Base-by-base conservation (phyloP, 768 basidiomycete genomes). In the Phanerochaete carnosa region DNA sequence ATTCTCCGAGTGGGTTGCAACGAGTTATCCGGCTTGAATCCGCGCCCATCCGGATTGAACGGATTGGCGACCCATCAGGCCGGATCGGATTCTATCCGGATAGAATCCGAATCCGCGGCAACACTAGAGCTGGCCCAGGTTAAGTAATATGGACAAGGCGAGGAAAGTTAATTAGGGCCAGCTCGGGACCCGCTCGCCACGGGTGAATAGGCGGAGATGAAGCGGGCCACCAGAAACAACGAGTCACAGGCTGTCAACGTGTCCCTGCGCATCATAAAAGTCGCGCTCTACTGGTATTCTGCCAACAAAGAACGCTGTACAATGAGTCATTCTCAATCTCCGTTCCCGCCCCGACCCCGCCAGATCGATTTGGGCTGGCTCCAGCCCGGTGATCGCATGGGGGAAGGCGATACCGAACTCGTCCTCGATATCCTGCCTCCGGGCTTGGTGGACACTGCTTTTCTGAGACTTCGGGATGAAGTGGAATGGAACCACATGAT, bases 401-500 rank as follows among this genome's bases (percentile, higher is more conserved):
- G 87, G 12, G 83, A 86, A 37, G 90, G 90, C 0, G 90, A 92
- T 66, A 85, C 84, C 1, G 79, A 74, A 58, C 77, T 92, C n/a
- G 73, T 86, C 7, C 73, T 77, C 5, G 76, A 85, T 63, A 61
- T 92, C 53, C 77, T 91, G 13, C 84, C 88, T 0, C 65, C 74
- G 0, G 83, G 84, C 4, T 69, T 90, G 32, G 85, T 81, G 2
- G 77, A 77, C 7, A 69, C 68, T 19, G 86, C 83, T 0, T 91
- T 91, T 66, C 83, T 82, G 50, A 79, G 74, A 4, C 62, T 92
- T 64, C 78, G 73, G 60, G 72, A 77, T 11, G 90, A 92, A 68
- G 91, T 92, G 0, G 75, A 79, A 50, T 93, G 90, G 89, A 77
- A 81, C 49, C 77, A 77, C 2, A 93, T 93, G 90, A 74, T 83